A percentile compares a stretch with the other conserved stretches of the same genome.
Conservation (phyloP, 2,329 filamentous ascomycete species). For the Neocucurbitaria cava region DNA sequence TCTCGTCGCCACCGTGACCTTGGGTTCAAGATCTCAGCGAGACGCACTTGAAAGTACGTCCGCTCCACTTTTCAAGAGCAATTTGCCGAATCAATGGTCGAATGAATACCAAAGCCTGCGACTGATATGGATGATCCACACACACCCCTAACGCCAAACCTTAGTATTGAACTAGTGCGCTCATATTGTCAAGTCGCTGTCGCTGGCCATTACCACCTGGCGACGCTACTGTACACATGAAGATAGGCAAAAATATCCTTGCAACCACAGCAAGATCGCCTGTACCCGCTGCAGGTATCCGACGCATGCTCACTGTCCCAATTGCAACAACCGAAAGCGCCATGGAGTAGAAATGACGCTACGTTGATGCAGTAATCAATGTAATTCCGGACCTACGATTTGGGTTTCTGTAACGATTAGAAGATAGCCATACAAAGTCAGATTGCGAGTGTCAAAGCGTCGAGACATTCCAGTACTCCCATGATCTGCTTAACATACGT, state of each 20-base stretch:
- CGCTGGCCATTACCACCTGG: neutral
- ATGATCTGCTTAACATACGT: neutral
- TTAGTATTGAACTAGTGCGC: neutral
- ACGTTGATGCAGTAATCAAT: neutral
- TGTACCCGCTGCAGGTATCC: neutral
- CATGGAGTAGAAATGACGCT: neutral
- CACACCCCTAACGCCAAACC: neutral
- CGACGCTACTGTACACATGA: neutral
- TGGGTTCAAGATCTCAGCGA: neutral
- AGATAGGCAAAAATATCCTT: neutral
- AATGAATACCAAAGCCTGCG: neutral
- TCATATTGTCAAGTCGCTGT: neutral
- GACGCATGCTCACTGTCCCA: neutral
- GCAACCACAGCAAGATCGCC: neutral
- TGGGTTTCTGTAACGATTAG: neutral
- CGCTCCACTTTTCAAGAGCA: neutral
- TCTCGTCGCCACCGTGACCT: too few relatives aligned
- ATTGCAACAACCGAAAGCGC: too few relatives aligned
- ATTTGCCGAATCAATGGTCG: neutral
- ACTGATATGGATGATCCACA: neutral
- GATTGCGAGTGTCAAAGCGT: neutral
- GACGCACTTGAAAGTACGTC: neutral
- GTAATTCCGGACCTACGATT: neutral
- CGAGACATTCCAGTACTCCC: neutral
- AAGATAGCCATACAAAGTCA: neutral